Percentiles rank a stretch among this genome's conserved stretches.
These are phyloP conservation scores for Sordariomycetes sp. DNA, from an alignment of 2,329 filamentous ascomycete genomes.

Conservation along the genomic window DNA sequence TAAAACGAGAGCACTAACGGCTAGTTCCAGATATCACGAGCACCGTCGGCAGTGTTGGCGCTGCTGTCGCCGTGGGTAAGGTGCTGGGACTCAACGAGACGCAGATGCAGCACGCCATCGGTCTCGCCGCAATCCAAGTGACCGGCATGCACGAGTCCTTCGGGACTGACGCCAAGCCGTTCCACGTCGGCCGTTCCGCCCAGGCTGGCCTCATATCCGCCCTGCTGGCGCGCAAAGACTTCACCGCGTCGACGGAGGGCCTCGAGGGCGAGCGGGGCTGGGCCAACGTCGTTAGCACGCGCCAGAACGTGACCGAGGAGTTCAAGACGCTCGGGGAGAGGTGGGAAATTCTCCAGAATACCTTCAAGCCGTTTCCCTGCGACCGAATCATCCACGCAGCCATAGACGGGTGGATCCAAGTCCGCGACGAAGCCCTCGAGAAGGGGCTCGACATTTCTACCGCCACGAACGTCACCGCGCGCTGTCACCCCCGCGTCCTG, in stretches of 20 bases:
- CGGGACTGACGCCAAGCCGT: not conserved
- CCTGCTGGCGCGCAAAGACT: not conserved
- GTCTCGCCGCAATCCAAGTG: not conserved
- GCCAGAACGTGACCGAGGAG: not conserved
- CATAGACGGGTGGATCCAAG: not conserved
- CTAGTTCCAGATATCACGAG: not conserved
- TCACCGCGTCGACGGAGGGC: not conserved
- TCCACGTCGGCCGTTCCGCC: not conserved
- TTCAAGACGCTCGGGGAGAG: not conserved
- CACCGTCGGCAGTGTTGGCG: not conserved
- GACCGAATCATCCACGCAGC: not conserved
- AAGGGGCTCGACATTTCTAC: not conserved
- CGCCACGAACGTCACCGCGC: not conserved
- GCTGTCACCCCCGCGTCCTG: not conserved
- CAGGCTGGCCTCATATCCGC: not conserved
- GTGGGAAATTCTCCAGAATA: not conserved
- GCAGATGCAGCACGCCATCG: not conserved
- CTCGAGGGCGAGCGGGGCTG: not conserved
- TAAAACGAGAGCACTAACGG: too few relatives aligned
- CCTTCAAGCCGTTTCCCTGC: not conserved
- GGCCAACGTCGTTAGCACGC: not conserved
- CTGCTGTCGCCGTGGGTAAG: not conserved
- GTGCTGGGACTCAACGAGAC: not conserved
- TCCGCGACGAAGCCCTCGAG: not conserved
- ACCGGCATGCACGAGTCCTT: not conserved